Evolutionary conservation across 108 stramenopile species (phyloP).

Genomic region (Cylindrotheca fusiformis): DNA sequence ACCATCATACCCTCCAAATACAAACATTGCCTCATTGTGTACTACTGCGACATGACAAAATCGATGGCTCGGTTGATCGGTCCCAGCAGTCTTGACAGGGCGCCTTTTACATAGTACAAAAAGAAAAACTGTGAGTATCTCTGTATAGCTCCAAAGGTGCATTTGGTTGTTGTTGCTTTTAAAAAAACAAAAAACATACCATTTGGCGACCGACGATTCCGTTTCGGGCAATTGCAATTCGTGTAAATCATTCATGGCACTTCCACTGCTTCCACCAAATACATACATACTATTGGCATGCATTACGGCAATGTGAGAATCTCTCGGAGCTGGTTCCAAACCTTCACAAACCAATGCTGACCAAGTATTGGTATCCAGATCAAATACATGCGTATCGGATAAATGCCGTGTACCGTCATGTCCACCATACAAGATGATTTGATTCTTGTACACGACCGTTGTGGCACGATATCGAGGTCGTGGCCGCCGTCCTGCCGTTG

Average conservation of each 20-base stretch:
- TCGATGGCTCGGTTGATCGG: slow-evolving; percentile 53
- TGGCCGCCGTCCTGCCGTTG: slow-evolving; percentile 80
- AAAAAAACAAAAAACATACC: slow-evolving; percentile 37
- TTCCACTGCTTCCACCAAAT: slow-evolving; percentile 91
- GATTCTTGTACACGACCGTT: slow-evolving; percentile 71
- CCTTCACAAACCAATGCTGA: slow-evolving; percentile 73
- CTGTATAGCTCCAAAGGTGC: too few species aligned
- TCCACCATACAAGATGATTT: slow-evolving; percentile 88
- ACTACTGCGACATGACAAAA: slow-evolving; percentile 93
- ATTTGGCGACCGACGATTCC: slow-evolving; percentile 29
- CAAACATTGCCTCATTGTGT: slow-evolving; percentile 62
- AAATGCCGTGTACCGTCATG: slow-evolving; percentile 97
- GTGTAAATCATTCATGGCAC: slow-evolving; percentile 95
- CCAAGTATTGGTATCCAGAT: slow-evolving; percentile 80
- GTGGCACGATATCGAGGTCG: slow-evolving; percentile 96
- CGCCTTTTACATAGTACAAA: slow-evolving; percentile 23
- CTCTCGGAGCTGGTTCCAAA: slow-evolving; percentile 80
- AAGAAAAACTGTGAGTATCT: too few species aligned
- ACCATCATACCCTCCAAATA: slow-evolving; percentile 97
- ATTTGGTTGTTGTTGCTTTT: too few species aligned
- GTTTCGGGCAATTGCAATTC: slow-evolving; percentile 73
- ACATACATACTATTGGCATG: slow-evolving; percentile 82
- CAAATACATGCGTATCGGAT: slow-evolving; percentile 91
- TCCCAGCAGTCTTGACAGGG: slow-evolving; percentile 16
- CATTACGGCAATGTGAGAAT: slow-evolving; percentile 89